A percentile compares a stretch with the other conserved stretches of the same genome.
These are phyloP conservation scores for Ascoidea asiatica DNA, from an alignment of 805 yeast species.

Conservation along the genomic window DNA sequence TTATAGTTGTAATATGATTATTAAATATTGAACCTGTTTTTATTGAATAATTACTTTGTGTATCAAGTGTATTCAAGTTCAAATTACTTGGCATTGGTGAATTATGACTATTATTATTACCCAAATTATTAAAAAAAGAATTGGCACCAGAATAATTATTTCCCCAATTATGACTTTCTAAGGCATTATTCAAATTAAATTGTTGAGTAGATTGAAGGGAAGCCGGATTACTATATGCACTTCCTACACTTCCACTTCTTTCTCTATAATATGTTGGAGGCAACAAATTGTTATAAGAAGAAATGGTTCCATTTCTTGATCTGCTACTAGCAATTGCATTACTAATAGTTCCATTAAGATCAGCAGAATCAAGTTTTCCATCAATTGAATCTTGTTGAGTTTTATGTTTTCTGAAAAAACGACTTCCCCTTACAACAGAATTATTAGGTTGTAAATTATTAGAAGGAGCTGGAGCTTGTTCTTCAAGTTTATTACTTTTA, in stretches of 20 bases:
- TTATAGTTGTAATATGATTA: background rate
- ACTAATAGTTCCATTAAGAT: too few species aligned
- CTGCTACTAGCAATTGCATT: too few species aligned
- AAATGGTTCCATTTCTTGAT: too few species aligned
- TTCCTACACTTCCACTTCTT: background rate
- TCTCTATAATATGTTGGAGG: background rate
- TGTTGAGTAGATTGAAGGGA: background rate
- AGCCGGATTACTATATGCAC: background rate
- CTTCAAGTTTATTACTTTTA: background rate
- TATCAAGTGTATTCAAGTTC: background rate
- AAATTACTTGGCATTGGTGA: background rate
- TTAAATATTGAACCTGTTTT: background rate
- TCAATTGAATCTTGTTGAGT: background rate
- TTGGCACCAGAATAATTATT: background rate
- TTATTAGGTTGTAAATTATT: too few species aligned
- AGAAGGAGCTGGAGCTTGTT: background rate
- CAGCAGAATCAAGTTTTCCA: too few species aligned
- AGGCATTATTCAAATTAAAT: too few species aligned
- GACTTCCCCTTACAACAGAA: background rate
- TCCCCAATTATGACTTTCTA: background rate
- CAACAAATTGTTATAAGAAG: too few species aligned
- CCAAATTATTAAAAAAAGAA: background rate
- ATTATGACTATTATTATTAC: background rate
- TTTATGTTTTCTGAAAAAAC: background rate
- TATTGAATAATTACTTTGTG: background rate